phyloP scores from a whole-genome alignment of 2,329 filamentous ascomycete genomes.

The Aspergillus pseudoglaucus region DNA sequence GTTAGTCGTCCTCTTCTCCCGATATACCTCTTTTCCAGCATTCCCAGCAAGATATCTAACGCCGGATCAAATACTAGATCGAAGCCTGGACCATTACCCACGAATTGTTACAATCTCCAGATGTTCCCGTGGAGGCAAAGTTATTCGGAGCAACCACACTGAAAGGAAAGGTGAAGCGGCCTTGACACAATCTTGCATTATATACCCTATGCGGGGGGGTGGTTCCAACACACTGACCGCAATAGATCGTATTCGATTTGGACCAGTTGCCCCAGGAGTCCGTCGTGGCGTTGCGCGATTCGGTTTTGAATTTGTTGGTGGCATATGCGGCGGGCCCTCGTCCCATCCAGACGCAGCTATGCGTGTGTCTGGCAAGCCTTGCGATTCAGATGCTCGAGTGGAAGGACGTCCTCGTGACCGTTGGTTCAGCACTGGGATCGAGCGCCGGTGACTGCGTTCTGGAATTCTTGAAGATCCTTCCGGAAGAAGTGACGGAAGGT shows the following conservation, averaged over 20 bases:
- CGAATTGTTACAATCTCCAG: conserved; percentile 70
- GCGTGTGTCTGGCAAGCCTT: conserved; percentile 87
- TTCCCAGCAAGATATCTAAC: neutral
- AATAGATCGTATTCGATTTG: conserved; percentile 91
- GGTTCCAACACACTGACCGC: conserved; percentile 18
- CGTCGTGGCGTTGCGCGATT: conserved; percentile 70
- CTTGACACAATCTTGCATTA: neutral
- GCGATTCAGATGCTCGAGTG: conserved; percentile 94
- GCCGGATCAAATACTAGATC: conserved; percentile 47
- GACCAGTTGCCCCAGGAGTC: conserved; percentile 75
- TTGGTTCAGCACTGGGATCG: conserved; percentile 65
- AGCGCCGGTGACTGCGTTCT: conserved; percentile 79
- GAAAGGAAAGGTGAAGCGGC: conserved; percentile 78
- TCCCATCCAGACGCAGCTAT: conserved; percentile 80
- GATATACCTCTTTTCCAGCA: conserved; percentile 11
- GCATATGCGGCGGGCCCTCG: conserved; percentile 76
- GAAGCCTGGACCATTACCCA: conserved; percentile 89
- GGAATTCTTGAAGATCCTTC: conserved; percentile 93
- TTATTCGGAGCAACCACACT: conserved; percentile 94
- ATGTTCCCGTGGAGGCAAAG: conserved; percentile 75
- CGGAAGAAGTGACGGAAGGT: conserved; percentile 97
- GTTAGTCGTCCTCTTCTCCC: conserved; percentile 48
- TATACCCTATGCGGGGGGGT: conserved; percentile 2
- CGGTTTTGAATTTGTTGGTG: conserved; percentile 74
- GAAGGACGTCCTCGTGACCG: conserved; percentile 82